phyloP scores from a whole-genome alignment of 2,329 filamentous ascomycete species.

The Arachnomyces sp. region DNA sequence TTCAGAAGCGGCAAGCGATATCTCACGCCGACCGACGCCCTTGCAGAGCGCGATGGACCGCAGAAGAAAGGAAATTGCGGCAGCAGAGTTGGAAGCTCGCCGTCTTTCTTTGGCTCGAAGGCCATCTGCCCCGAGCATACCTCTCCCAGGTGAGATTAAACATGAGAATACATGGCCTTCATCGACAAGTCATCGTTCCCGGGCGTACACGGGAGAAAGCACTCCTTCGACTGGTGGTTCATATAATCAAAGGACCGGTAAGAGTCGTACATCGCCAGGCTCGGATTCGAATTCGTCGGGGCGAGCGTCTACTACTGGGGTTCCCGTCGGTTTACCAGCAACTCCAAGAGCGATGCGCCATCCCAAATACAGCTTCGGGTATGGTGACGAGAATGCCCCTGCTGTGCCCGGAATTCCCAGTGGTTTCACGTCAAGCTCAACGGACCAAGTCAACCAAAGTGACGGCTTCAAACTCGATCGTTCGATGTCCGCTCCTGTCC shows the following conservation, averaged over 20 bases:
- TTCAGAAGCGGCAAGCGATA: slow-evolving; percentile 11
- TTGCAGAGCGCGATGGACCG: slow-evolving; percentile 49
- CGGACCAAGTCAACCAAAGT: slow-evolving; percentile 20
- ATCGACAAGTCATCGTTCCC: slow-evolving; percentile 19
- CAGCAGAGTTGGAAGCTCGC: slow-evolving; percentile 80
- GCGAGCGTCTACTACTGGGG: slow-evolving; percentile 43
- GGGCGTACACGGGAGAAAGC: slow-evolving; percentile 38
- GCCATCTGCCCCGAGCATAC: slow-evolving; percentile 71
- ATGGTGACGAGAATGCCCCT: slow-evolving; percentile 42
- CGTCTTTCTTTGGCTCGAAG: slow-evolving; percentile 75
- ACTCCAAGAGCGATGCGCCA: slow-evolving; percentile 88
- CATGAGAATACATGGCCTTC: slow-evolving; percentile 30
- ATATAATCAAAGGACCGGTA: slow-evolving; percentile 26
- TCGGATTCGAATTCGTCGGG: slow-evolving; percentile 35
- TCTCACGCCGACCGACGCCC: slow-evolving; percentile 17
- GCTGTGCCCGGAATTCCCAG: slow-evolving; percentile 51
- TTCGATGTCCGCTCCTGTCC: slow-evolving; percentile 33
- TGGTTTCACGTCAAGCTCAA: slow-evolving; percentile 20
- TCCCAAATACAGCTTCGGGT: slow-evolving; percentile 52
- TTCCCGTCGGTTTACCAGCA: slow-evolving; percentile 70
- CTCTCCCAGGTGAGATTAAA: slow-evolving; percentile 58
- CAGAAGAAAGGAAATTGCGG: slow-evolving; percentile 66
- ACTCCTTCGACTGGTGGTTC: slow-evolving; percentile 29
- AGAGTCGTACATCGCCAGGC: slow-evolving; percentile 31
- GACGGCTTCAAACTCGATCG: slow-evolving; percentile 29